These are phyloP conservation scores for Nicotiana tomentosiformis DNA, from an alignment of 257 asterid genomes.

Conservation along the genomic window DNA sequence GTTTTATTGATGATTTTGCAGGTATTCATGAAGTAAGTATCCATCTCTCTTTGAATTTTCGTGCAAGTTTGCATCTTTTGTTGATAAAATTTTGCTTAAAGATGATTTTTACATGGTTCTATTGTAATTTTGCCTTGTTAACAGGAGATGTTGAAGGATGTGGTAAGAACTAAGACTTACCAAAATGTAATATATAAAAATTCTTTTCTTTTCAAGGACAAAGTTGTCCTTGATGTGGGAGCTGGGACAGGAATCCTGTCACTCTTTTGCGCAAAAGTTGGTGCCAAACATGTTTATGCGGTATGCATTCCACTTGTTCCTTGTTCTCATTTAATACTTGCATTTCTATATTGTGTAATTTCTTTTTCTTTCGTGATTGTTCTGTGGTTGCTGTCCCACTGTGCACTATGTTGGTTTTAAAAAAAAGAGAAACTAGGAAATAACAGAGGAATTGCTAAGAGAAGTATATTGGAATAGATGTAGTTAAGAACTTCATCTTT, in stretches of 20 bases:
- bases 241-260: constrained; percentile 99
- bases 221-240: constrained; percentile 94
- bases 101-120: neutral
- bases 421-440: too few relatives aligned
- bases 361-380: neutral
- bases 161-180: constrained; percentile 81
- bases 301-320: constrained; percentile 21
- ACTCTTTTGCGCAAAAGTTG: constrained; percentile 95
- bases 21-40: constrained; percentile 96
- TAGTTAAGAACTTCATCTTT: constrained; percentile 45
- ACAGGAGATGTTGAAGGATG: constrained; percentile 98
- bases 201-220: constrained; percentile 83
- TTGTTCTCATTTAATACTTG: neutral
- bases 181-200: constrained; percentile 82
- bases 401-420: too few relatives aligned
- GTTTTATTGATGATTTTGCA: constrained; percentile 35
- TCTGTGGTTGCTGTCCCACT: neutral
- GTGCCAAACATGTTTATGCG: constrained; percentile 72
- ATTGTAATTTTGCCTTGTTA: constrained; percentile 8
- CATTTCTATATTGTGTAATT: neutral
- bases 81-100: neutral
- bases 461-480: too few relatives aligned
- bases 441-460: too few relatives aligned
- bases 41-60: neutral
- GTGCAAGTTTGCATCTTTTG: neutral